Percentiles rank a stretch among this genome's conserved stretches.
Conservation (phyloP, 2,329 filamentous ascomycete species). For the Trichoderma harzianum region DNA sequence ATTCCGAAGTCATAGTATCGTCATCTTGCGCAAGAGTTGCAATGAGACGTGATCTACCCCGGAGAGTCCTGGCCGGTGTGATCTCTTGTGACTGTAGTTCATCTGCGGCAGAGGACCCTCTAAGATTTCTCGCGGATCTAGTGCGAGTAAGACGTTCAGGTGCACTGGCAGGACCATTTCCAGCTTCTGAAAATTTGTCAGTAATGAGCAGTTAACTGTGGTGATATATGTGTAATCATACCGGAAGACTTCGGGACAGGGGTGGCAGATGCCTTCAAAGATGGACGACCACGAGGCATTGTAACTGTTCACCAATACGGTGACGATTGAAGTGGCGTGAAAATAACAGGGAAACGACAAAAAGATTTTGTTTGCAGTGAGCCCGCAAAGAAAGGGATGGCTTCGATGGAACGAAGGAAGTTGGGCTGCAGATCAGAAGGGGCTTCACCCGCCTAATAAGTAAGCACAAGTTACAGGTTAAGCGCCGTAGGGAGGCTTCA, state of each 20-base stretch:
- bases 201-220: neutral
- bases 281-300: constrained; percentile 33
- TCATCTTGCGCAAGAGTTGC: constrained; percentile 21
- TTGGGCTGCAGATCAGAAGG: neutral
- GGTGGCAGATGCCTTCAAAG: constrained; percentile 22
- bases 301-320: neutral
- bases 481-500: neutral
- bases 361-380: neutral
- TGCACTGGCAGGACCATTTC: neutral
- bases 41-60: constrained; percentile 27
- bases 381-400: neutral
- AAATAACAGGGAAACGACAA: neutral
- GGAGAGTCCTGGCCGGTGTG: neutral
- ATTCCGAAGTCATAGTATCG: constrained; percentile 24
- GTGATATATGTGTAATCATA: constrained; percentile 12
- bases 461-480: neutral
- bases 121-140: constrained; percentile 23
- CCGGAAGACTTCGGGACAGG: constrained; percentile 22
- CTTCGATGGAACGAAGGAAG: neutral
- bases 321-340: neutral
- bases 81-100: neutral
- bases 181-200: neutral
- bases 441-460: neutral
- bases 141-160: constrained; percentile 29
- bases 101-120: neutral